Percentiles rank a stretch among this genome's conserved stretches.
These are phyloP conservation scores for Kluyveromyces siamensis DNA, from an alignment of 805 yeast genomes.

Conservation along the genomic window DNA sequence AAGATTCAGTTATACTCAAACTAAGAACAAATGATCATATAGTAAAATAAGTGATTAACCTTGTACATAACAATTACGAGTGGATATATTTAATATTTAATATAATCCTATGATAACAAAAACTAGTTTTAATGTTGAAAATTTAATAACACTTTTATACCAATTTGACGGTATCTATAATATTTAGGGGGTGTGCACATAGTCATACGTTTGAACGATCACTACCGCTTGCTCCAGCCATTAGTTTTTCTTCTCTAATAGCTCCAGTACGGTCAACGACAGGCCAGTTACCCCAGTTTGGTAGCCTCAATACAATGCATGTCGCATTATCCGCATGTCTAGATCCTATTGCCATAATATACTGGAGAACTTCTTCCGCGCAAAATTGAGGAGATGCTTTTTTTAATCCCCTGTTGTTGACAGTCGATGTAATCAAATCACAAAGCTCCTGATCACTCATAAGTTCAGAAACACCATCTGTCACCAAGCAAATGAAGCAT, in stretches of 20 bases:
- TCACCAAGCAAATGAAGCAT: conserved; percentile 68
- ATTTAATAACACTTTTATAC: background rate
- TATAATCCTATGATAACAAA: background rate
- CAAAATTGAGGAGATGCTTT: conserved; percentile 77
- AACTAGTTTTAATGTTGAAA: background rate
- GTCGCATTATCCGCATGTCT: conserved; percentile 83
- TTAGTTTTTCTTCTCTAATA: conserved; percentile 60
- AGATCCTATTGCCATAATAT: conserved; percentile 79
- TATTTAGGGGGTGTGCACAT: background rate
- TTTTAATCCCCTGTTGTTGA: conserved; percentile 48
- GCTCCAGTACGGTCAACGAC: conserved; percentile 73
- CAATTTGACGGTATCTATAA: background rate
- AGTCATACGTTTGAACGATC: conserved; percentile 6
- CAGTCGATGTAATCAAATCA: conserved; percentile 71
- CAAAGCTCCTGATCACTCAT: conserved; percentile 86
- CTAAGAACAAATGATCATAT: conserved; percentile 43
- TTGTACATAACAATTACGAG: background rate
- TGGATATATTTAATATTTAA: background rate
- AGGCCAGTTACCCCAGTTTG: conserved; percentile 96
- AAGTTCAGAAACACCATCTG: conserved; percentile 81
- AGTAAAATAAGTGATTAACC: background rate
- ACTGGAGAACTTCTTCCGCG: conserved; percentile 77
- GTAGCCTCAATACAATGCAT: conserved; percentile 66
- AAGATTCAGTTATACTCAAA: conserved; percentile 72
- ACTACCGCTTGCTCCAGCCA: conserved; percentile 7